A percentile compares a stretch with the other conserved stretches of the same genome.
Conservation (phyloP, 345 rosid species). For the Sisymbrium irio region DNA sequence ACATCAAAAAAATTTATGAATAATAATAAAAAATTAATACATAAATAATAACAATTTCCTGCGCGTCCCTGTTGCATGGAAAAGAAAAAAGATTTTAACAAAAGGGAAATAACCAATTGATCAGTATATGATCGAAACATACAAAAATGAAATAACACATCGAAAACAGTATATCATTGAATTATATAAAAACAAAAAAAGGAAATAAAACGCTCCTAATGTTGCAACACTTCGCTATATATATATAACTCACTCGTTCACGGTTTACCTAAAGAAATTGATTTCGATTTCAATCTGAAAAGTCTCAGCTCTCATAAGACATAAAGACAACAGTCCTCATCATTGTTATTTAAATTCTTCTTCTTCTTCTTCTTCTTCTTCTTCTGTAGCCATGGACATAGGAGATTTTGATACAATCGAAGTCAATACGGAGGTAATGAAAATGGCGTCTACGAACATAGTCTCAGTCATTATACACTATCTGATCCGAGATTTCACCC, state of each 20-base stretch:
- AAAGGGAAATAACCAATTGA: background rate
- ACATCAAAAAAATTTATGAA: no score
- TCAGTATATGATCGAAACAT: background rate
- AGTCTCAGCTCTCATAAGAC: background rate
- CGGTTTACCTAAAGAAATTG: background rate
- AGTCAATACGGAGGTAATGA: background rate
- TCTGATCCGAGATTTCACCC: background rate
- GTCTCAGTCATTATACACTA: background rate
- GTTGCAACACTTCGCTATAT: background rate
- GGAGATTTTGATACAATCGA: background rate
- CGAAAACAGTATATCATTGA: background rate
- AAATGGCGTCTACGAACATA: background rate
- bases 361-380: background rate
- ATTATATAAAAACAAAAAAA: background rate
- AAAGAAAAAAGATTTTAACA: no score
- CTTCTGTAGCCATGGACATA: background rate
- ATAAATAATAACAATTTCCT: no score
- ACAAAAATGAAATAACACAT: background rate
- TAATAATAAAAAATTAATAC: no score
- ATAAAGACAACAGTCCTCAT: background rate
- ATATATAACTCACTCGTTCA: background rate
- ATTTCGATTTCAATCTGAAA: background rate
- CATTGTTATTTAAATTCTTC: no score
- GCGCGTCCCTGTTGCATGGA: no score
- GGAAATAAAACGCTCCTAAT: background rate